Percentiles rank a stretch among this genome's conserved stretches.
phyloP scores from a whole-genome alignment of 83 land plant species.

The Isoetes engelmannii region DNA sequence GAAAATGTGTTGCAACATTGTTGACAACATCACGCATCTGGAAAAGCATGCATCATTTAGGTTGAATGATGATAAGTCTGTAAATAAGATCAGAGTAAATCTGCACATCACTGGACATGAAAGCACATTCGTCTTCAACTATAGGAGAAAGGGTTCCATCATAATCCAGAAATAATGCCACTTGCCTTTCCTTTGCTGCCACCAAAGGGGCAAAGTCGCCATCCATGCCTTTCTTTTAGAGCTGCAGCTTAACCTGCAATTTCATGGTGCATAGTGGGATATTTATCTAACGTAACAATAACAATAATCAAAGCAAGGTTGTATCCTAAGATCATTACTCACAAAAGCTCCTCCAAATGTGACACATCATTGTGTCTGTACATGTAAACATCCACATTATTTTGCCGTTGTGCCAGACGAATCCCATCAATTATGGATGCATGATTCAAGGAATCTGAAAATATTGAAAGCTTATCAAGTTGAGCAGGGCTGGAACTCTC shows the following conservation, averaged over 20 bases:
- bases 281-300: no score
- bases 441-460: constrained; percentile 92
- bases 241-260: no score
- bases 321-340: constrained; percentile 15
- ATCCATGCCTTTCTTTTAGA: no score
- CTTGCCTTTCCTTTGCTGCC: constrained; percentile 14
- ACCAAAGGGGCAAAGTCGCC: no score
- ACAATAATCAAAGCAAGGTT: neutral
- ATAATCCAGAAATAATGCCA: constrained; percentile 30
- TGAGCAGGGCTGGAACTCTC: constrained; percentile 33
- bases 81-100: neutral
- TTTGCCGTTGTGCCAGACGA: constrained; percentile 62
- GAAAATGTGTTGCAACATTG: constrained; percentile 32
- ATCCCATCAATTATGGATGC: constrained; percentile 97
- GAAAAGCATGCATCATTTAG: no score
- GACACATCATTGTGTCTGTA: constrained; percentile 78
- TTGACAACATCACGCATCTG: constrained; percentile 38
- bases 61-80: no score
- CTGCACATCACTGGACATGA: constrained; percentile 26
- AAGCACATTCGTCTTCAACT: constrained; percentile 31
- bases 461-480: constrained; percentile 54
- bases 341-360: constrained; percentile 69
- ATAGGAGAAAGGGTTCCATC: constrained; percentile 37
- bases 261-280: no score
- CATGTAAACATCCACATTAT: constrained; percentile 51